Evolutionary conservation across 106 monocot genomes (phyloP), one percentile per base, ranked within the genome.

Genomic region (Platanthera zijinensis): DNA sequence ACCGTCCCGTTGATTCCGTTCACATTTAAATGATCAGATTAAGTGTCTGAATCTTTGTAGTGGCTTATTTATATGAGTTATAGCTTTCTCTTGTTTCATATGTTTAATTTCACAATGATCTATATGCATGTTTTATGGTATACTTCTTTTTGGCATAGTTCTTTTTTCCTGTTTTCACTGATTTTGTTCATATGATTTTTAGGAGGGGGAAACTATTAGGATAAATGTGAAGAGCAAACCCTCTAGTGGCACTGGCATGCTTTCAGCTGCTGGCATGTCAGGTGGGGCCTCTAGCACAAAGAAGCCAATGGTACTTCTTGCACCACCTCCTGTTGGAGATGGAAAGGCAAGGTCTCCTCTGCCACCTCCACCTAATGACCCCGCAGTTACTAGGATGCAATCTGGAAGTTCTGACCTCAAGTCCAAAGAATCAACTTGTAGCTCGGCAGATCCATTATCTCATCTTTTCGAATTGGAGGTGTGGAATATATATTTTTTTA

Each of bases 131-230:
- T 10, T 1, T 5, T n/a, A n/a, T 47, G 69, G 14, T 48, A n/a
- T n/a, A 17, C 3, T 70, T 14, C 17, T 15, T 70, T 48, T 70
- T 13, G 15, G 6, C 48, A 7, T 70, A 13, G 47, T 70, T 70
- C 17, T 5, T 70, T 25, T 53, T 53, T 49, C 2, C 50, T 7
- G n/a, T 11, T 54, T 25, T 57, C 13, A 48, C 71, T 4, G 5
- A 46, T 51, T 68, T 46, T 72, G 74, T 63, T 12, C 46, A 50
- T 73, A 10, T 72, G 39, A 53, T 73, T 77, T 14, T 76, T 5
- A 97, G 97, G 97, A 94, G 82, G 97, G 97, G 9, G 97, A 97
- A 79, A 97, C 97, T 62, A 97, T 97, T 18, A 76, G 89, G 75
- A 97, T 97, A 83, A 97, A 92, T 84, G 94, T 97, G 70, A 97